phyloP scores from a whole-genome alignment of 225 moss, liverwort and hornwort species.

The Marchantia paleacea region DNA sequence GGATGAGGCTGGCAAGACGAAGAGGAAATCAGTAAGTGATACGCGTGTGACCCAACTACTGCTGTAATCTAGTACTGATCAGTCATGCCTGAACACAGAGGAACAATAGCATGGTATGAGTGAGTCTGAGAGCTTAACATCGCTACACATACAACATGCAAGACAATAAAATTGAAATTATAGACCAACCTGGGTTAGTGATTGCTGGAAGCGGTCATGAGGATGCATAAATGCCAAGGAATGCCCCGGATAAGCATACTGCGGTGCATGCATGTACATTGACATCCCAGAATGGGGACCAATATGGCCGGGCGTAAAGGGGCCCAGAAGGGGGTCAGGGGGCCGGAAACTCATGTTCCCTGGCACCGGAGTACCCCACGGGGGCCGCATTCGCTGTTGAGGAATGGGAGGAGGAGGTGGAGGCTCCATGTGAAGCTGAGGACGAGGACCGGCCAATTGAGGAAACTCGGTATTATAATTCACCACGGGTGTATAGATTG shows the following conservation, averaged over 20 bases:
- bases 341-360: conserved; percentile 71
- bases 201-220: conserved; percentile 81
- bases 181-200: conserved; percentile 65
- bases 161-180: no score
- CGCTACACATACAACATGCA: not conserved
- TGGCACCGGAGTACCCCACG: conserved; percentile 64
- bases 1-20: conserved; percentile 61
- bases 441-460: conserved; percentile 79
- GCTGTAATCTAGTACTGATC: not conserved
- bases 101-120: not conserved
- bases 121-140: not conserved
- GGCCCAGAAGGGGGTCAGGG: conserved; percentile 70
- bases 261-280: conserved; percentile 95
- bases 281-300: conserved; percentile 69
- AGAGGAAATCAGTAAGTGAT: not conserved
- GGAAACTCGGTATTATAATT: conserved; percentile 99
- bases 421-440: conserved; percentile 83
- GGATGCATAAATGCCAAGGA: conserved; percentile 84
- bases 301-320: conserved; percentile 65
- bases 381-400: conserved; percentile 75
- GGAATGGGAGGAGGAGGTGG: conserved; percentile 76
- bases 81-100: not conserved
- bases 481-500: conserved; percentile 80
- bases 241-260: conserved; percentile 80
- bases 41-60: not conserved